phyloP scores from a whole-genome alignment of 192 early-diverging fungal species.

The Mortierella hygrophila region DNA sequence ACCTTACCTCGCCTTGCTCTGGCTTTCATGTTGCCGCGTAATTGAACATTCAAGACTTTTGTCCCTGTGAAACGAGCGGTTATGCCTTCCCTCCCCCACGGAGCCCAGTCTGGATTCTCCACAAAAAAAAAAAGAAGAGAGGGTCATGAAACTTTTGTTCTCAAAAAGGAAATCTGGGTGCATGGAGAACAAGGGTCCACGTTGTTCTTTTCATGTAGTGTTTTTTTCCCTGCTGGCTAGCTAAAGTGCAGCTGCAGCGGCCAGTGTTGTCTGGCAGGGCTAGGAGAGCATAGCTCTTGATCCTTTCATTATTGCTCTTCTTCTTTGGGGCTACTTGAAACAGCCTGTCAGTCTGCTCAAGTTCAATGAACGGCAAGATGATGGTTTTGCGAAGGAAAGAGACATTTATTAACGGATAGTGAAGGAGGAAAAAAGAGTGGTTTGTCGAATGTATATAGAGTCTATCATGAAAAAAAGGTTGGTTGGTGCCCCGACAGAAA shows the following conservation, averaged over 20 bases:
- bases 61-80: no score
- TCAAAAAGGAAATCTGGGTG: background rate
- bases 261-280: no score
- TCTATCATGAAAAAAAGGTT: background rate
- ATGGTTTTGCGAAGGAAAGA: background rate
- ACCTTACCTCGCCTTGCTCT: background rate
- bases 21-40: no score
- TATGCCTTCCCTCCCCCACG: no score
- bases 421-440: background rate
- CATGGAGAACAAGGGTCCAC: background rate
- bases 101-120: background rate
- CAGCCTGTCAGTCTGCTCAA: no score
- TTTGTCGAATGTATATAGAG: background rate
- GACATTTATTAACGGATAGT: background rate
- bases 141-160: background rate
- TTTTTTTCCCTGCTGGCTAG: background rate
- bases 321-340: no score
- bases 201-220: background rate
- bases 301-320: no score
- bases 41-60: no score
- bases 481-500: background rate
- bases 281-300: no score
- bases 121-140: background rate
- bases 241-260: no score
- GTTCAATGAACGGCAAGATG: background rate